Percentiles rank a stretch among this genome's conserved stretches.
These are phyloP conservation scores for Crithidia thermophila DNA, from an alignment of 208 protist species.

Conservation along the genomic window DNA sequence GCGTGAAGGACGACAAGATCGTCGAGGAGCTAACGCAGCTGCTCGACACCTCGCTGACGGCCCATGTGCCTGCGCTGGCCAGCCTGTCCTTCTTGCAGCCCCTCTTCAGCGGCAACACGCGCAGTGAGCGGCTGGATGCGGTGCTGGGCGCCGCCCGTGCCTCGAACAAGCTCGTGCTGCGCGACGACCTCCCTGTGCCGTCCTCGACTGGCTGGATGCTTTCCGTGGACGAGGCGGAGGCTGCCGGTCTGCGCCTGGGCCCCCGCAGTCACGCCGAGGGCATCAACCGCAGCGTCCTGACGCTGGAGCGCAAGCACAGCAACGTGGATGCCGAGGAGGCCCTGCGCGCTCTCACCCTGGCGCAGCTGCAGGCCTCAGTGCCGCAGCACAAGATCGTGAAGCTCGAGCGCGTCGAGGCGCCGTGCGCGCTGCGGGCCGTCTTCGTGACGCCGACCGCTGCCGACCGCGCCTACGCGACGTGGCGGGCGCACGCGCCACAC, in stretches of 20 bases:
- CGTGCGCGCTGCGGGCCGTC: background rate
- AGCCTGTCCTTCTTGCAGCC: slow-evolving; percentile 15
- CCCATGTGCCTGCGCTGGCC: slow-evolving; percentile 10
- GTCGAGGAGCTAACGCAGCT: slow-evolving; percentile 14
- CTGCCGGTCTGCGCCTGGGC: slow-evolving; percentile 22
- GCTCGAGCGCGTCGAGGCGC: background rate
- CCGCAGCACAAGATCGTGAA: slow-evolving; percentile 7
- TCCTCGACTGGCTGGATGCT: slow-evolving; percentile 12
- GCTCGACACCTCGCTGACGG: slow-evolving; percentile 21
- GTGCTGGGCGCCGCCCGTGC: slow-evolving; percentile 12
- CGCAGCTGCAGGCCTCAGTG: slow-evolving; percentile 13
- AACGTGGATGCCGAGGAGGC: background rate
- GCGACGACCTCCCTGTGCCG: slow-evolving; percentile 23
- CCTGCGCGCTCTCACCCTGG: background rate
- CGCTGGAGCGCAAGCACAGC: slow-evolving; percentile 7
- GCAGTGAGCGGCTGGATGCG: slow-evolving; percentile 24
- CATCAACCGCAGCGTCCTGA: background rate
- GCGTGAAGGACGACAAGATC: slow-evolving; percentile 19
- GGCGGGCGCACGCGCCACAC: slow-evolving; percentile 7
- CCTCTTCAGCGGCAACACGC: slow-evolving; percentile 13
- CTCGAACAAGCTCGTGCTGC: slow-evolving; percentile 24
- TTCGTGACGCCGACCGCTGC: slow-evolving; percentile 9
- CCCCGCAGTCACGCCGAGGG: slow-evolving; percentile 24
- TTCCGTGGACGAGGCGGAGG: slow-evolving; percentile 24
- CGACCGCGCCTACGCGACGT: slow-evolving; percentile 9